Percentiles rank a stretch among this genome's conserved stretches.
phyloP scores from a whole-genome alignment of 768 basidiomycete genomes.

The Mycena filopes region DNA sequence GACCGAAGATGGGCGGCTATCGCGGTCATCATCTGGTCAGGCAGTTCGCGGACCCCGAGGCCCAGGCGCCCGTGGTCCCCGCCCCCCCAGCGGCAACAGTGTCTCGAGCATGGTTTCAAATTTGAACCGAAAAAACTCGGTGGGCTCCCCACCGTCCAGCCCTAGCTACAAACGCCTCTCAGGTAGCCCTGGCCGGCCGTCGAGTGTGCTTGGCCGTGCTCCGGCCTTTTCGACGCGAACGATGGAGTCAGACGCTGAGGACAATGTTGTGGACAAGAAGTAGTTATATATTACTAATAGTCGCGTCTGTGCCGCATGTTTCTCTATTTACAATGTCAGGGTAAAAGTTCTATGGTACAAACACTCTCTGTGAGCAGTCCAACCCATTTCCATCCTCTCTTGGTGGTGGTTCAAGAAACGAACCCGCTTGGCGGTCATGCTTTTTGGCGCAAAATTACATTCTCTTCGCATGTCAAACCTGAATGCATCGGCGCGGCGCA shows the following conservation, averaged over 20 bases:
- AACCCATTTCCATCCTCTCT: not conserved
- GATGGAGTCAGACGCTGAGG: constrained; percentile 87
- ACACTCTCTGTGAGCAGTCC: not conserved
- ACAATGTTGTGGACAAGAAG: constrained; percentile 64
- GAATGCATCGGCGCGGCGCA: constrained; percentile 18
- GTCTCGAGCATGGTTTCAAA: constrained; percentile 68
- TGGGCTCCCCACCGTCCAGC: constrained; percentile 51
- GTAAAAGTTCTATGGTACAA: constrained; percentile 19
- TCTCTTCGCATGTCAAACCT: constrained; percentile 20
- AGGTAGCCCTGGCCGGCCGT: constrained; percentile 56
- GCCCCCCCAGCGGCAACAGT: constrained; percentile 51
- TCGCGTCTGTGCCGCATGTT: constrained; percentile 5
- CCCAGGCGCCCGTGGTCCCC: constrained; percentile 58
- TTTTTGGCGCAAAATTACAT: not conserved
- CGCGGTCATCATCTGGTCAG: constrained; percentile 38
- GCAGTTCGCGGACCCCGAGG: constrained; percentile 55
- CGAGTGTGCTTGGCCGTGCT: constrained; percentile 60
- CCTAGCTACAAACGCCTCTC: constrained; percentile 59
- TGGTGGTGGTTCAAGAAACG: no score
- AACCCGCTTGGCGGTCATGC: no score
- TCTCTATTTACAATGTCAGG: constrained; percentile 22
- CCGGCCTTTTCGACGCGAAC: constrained; percentile 75
- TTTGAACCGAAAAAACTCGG: constrained; percentile 61
- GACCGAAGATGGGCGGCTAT: constrained; percentile 34
- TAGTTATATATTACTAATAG: constrained; percentile 31